Conservation (phyloP, 2,329 filamentous ascomycete genomes). For the Xylariaceae sp. region DNA sequence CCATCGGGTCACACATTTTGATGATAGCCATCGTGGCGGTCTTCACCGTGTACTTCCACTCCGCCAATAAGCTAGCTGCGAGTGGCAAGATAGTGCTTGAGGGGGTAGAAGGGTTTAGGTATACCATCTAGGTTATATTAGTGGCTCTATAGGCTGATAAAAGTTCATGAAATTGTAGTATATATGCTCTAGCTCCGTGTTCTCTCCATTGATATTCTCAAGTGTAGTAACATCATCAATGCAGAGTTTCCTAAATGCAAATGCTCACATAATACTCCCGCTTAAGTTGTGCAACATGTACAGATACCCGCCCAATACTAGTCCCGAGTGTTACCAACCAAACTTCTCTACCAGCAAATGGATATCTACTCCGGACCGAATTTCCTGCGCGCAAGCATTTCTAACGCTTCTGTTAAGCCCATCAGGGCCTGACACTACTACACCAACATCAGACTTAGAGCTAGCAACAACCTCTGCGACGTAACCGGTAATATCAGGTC, state of each 20-base stretch:
- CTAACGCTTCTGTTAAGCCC: slow-evolving; percentile 65
- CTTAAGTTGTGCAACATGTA: no score
- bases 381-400: slow-evolving; percentile 60
- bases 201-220: not conserved
- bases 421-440: slow-evolving; percentile 66
- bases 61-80: slow-evolving; percentile 56
- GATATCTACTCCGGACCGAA: slow-evolving; percentile 56
- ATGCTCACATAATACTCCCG: not conserved
- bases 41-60: slow-evolving; percentile 61
- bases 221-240: not conserved
- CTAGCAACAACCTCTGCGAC: slow-evolving; percentile 47
- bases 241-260: not conserved
- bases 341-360: slow-evolving; percentile 70
- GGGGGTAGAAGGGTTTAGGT: slow-evolving; percentile 45
- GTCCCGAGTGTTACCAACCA: slow-evolving; percentile 66
- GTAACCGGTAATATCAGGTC: slow-evolving; percentile 58
- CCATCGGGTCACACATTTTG: slow-evolving; percentile 67
- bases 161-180: not conserved
- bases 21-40: slow-evolving; percentile 60
- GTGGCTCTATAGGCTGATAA: slow-evolving; percentile 1
- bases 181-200: not conserved
- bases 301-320: no score
- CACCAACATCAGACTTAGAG: slow-evolving; percentile 37
- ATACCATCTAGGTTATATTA: slow-evolving; percentile 36
- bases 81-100: slow-evolving; percentile 58